These are phyloP conservation scores for Penicillium bovifimosum DNA, from an alignment of 495 filamentous ascomycete genomes.

Conservation along the genomic window DNA sequence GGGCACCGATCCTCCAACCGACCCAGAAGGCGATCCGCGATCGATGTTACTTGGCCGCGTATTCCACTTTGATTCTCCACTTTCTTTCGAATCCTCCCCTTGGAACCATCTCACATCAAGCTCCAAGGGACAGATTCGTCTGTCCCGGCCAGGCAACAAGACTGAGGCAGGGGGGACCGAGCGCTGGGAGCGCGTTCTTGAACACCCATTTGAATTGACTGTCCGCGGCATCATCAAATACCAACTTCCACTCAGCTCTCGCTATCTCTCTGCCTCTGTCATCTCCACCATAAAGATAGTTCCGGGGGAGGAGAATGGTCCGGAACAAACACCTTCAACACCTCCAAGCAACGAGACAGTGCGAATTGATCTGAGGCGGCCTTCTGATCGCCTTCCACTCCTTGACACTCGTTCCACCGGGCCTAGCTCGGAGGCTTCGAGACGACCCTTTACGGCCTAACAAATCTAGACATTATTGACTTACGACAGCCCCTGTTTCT, in stretches of 20 bases:
- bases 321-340: constrained; percentile 10
- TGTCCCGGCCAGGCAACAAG: constrained; percentile 78
- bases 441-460: constrained; percentile 30
- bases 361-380: constrained; percentile 11
- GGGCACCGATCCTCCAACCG: constrained; percentile 66
- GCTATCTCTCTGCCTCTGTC: constrained; percentile 50
- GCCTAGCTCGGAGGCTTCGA: constrained; percentile 8
- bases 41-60: constrained; percentile 90
- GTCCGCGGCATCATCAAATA: constrained; percentile 87
- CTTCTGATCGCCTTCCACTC: constrained; percentile 8
- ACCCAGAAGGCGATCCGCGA: constrained; percentile 60
- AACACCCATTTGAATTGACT: constrained; percentile 88
- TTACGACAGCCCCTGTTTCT: constrained; percentile 20
- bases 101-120: constrained; percentile 58
- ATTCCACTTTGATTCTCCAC: constrained; percentile 75
- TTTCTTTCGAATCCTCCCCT: constrained; percentile 84
- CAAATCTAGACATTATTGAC: constrained; percentile 20
- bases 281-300: constrained; percentile 47
- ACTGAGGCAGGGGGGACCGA: constrained; percentile 81
- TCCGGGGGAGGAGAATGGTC: constrained; percentile 36
- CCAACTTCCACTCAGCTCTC: constrained; percentile 73
- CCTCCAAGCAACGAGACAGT: constrained; percentile 28
- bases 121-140: constrained; percentile 76
- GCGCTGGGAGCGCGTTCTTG: constrained; percentile 85
- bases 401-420: constrained; percentile 2